Evolutionary conservation across 2,329 filamentous ascomycete genomes (phyloP).

Genomic region (Ceratocystis colombiana): DNA sequence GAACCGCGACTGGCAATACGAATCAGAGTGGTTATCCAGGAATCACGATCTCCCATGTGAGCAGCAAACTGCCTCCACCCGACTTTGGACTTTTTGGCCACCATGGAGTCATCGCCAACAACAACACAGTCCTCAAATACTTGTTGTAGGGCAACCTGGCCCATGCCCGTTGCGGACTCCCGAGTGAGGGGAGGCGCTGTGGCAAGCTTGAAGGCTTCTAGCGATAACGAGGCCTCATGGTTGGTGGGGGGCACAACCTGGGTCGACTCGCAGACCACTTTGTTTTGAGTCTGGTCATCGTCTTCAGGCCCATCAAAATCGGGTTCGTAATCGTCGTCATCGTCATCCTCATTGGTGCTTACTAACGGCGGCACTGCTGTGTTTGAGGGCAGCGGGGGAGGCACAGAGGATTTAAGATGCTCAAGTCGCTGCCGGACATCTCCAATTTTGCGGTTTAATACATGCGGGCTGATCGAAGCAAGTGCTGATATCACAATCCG

Average conservation of each 20-base stretch:
- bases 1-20: slow-evolving; percentile 50
- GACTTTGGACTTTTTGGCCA: slow-evolving; percentile 50
- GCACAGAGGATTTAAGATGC: slow-evolving; percentile 34
- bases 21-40: slow-evolving; percentile 81
- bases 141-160: slow-evolving; percentile 26
- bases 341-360: slow-evolving; percentile 58
- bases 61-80: slow-evolving; percentile 79
- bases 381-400: slow-evolving; percentile 33
- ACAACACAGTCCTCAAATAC: slow-evolving; percentile 41
- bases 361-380: slow-evolving; percentile 28
- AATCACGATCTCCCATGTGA: slow-evolving; percentile 72
- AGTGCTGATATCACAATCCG: slow-evolving; percentile 75
- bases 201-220: slow-evolving; percentile 71
- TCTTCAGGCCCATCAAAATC: slow-evolving; percentile 71
- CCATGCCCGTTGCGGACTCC: slow-evolving; percentile 33
- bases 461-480: slow-evolving; percentile 24
- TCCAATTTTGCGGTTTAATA: slow-evolving; percentile 25
- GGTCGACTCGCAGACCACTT: slow-evolving; percentile 59
- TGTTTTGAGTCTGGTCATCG: slow-evolving; percentile 66
- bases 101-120: slow-evolving; percentile 55
- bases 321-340: slow-evolving; percentile 81
- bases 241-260: slow-evolving; percentile 32
- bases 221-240: slow-evolving; percentile 42
- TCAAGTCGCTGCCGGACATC: slow-evolving; percentile 25
- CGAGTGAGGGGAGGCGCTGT: slow-evolving; percentile 63